Conservation (phyloP, 164 flowering plant genomes). For the Liriodendron chinense region DNA sequence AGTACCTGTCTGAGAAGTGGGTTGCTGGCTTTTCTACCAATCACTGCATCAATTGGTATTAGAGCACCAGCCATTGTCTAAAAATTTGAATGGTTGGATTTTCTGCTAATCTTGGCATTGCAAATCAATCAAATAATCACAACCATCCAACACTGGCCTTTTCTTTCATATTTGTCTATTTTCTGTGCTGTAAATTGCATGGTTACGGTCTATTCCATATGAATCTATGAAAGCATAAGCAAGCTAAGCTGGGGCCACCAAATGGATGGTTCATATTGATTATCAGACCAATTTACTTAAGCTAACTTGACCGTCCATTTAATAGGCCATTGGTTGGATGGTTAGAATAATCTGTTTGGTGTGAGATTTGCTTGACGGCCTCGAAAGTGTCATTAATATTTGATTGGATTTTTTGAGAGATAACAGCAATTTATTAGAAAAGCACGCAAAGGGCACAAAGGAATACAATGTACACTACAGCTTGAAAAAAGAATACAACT, state of each 20-base stretch:
- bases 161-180: too few relatives aligned
- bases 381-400: not conserved
- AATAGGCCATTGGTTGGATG: not conserved
- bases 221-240: not conserved
- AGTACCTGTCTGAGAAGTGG: not conserved
- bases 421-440: too few relatives aligned
- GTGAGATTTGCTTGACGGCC: not conserved
- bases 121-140: not conserved
- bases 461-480: too few relatives aligned
- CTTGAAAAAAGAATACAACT: too few relatives aligned
- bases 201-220: not conserved
- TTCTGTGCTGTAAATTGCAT: not conserved
- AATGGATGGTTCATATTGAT: not conserved
- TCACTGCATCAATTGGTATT: not conserved
- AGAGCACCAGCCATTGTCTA: not conserved
- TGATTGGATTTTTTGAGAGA: too few relatives aligned
- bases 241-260: not conserved
- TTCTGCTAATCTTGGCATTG: not conserved
- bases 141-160: not conserved
- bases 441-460: too few relatives aligned
- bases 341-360: not conserved
- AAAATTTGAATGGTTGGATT: not conserved
- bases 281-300: not conserved
- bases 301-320: not conserved
- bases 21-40: not conserved